Evolutionary conservation across 2,329 filamentous ascomycete species (phyloP).

Genomic region (Diaporthe sp.): DNA sequence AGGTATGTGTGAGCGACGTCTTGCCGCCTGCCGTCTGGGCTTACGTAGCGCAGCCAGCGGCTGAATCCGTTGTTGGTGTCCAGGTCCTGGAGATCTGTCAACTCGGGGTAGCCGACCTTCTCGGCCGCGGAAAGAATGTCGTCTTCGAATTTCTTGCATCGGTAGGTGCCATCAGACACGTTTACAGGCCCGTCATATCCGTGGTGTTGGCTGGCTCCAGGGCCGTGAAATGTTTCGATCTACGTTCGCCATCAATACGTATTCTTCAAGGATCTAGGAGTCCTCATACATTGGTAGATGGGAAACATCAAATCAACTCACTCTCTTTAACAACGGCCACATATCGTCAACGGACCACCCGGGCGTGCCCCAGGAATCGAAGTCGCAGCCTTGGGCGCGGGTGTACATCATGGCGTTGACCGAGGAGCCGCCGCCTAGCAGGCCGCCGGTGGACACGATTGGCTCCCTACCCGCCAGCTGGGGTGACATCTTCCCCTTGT

Average conservation of each 20-base stretch:
- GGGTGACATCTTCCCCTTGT: conserved; percentile 59
- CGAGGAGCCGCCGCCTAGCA: conserved; percentile 64
- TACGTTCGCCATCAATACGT: conserved; percentile 4
- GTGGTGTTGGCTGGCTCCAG: conserved; percentile 50
- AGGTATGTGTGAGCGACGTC: conserved; percentile 48
- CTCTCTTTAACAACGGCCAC: conserved; percentile 63
- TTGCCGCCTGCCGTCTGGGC: conserved; percentile 53
- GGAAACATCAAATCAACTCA: background rate
- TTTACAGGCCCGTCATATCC: conserved; percentile 62
- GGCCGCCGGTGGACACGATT: conserved; percentile 54
- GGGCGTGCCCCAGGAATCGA: conserved; percentile 44
- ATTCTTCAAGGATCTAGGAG: background rate
- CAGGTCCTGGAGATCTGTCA: conserved; percentile 63
- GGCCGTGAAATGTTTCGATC: conserved; percentile 43
- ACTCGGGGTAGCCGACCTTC: conserved; percentile 58
- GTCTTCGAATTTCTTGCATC: conserved; percentile 51
- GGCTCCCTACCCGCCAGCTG: conserved; percentile 58
- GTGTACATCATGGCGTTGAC: conserved; percentile 59
- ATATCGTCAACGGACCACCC: conserved; percentile 49
- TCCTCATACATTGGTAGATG: background rate
- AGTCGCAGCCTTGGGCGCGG: conserved; percentile 48
- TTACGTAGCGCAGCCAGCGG: conserved; percentile 46
- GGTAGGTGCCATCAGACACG: conserved; percentile 60
- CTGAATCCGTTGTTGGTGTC: conserved; percentile 52
- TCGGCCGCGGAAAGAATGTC: conserved; percentile 60